These are phyloP conservation scores for Macrophomina pseudophaseolina DNA, from an alignment of 2,329 filamentous ascomycete species.

Conservation along the genomic window DNA sequence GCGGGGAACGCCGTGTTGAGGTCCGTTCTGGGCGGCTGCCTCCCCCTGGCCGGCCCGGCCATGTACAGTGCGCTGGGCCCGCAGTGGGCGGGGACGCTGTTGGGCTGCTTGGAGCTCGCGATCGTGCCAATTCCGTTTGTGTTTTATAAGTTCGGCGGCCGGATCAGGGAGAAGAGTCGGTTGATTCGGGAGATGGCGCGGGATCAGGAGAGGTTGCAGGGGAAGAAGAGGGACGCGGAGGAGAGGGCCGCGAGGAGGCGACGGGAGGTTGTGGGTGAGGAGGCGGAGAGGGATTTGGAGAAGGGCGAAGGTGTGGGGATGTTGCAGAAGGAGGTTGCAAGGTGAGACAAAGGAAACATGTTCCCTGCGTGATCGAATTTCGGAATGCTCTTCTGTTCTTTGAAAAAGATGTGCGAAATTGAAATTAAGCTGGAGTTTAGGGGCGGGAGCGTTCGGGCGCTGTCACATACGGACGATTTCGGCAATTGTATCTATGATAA, in stretches of 20 bases:
- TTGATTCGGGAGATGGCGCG: conserved; percentile 57
- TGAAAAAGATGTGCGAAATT: no score
- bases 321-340: not conserved
- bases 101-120: conserved; percentile 73
- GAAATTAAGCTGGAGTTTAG: no score
- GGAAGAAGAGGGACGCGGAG: conserved; percentile 44
- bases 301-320: not conserved
- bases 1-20: conserved; percentile 80
- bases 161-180: conserved; percentile 60
- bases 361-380: no score
- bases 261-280: conserved; percentile 34
- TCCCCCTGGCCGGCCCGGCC: conserved; percentile 74
- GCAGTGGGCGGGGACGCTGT: conserved; percentile 78
- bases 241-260: conserved; percentile 49
- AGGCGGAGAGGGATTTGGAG: conserved; percentile 26
- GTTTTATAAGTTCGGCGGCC: conserved; percentile 69
- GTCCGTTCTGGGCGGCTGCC: conserved; percentile 73
- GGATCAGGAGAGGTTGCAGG: conserved; percentile 49
- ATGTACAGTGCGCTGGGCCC: conserved; percentile 74
- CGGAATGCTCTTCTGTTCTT: no score
- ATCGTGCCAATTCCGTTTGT: conserved; percentile 81
- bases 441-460: no score
- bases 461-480: no score
- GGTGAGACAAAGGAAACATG: not conserved
- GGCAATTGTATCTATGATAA: no score